Conservation (phyloP, 2,329 filamentous ascomycete species). For the Bimuria novae-zelandiae region DNA sequence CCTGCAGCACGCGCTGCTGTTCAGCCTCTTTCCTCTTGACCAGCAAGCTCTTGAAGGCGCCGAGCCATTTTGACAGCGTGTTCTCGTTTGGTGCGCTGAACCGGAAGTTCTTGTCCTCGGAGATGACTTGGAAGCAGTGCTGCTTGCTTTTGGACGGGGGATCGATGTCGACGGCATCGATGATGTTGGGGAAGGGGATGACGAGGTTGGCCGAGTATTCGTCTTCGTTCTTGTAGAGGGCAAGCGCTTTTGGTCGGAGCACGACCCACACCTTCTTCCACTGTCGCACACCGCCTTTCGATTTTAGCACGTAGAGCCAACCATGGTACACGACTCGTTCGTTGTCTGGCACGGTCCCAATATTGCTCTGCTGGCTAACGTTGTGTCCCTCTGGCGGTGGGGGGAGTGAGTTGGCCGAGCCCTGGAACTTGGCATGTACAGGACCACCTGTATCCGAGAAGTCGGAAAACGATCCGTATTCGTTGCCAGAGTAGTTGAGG, state of each 20-base stretch:
- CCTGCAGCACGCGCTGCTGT: conserved; percentile 26
- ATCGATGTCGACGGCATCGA: conserved; percentile 92
- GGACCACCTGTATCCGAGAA: conserved; percentile 71
- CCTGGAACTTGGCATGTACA: conserved; percentile 51
- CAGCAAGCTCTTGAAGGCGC: conserved; percentile 85
- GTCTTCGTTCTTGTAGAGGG: conserved; percentile 88
- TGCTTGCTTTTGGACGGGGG: conserved; percentile 82
- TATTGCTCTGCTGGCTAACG: conserved; percentile 65
- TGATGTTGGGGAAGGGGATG: conserved; percentile 75
- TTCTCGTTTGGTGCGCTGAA: conserved; percentile 75
- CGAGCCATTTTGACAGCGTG: conserved; percentile 78
- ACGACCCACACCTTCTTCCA: conserved; percentile 98
- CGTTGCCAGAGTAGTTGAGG: conserved; percentile 65
- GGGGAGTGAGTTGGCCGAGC: conserved; percentile 54
- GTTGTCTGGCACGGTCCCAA: conserved; percentile 59
- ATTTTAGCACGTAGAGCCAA: conserved; percentile 82
- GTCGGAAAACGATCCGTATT: conserved; percentile 81
- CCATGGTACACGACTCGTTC: conserved; percentile 95
- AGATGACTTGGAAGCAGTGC: conserved; percentile 90
- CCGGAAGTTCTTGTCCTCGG: conserved; percentile 73
- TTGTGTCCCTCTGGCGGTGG: conserved; percentile 52
- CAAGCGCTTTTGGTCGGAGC: conserved; percentile 79
- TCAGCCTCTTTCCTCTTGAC: conserved; percentile 66
- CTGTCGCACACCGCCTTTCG: conserved; percentile 80
- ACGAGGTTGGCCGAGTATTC: conserved; percentile 89